These are phyloP conservation scores for Phytophthora multivora DNA, from an alignment of 352 stramenopile genomes.

Conservation along the genomic window DNA sequence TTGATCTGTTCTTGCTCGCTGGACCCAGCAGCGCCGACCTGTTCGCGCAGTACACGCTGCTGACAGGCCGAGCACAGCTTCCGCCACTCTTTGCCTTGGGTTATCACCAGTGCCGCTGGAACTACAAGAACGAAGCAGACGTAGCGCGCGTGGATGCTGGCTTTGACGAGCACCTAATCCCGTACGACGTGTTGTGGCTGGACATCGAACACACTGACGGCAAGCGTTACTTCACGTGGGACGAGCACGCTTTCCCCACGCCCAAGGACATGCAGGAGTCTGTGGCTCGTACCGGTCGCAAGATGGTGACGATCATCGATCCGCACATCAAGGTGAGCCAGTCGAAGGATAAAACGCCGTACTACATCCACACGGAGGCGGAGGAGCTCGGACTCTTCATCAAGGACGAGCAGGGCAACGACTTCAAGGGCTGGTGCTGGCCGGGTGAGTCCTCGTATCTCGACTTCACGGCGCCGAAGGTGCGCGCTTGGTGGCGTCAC, in stretches of 20 bases:
- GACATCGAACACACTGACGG: conserved; percentile 99
- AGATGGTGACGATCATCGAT: conserved; percentile 99
- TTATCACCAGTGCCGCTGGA: conserved; percentile 99
- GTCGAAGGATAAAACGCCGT: conserved; percentile 68
- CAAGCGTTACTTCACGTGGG: conserved; percentile 99
- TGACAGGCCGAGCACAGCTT: conserved; percentile 93
- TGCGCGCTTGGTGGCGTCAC: conserved; percentile 96
- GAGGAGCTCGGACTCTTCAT: conserved; percentile 94
- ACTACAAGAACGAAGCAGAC: conserved; percentile 99
- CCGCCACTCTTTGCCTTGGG: conserved; percentile 97
- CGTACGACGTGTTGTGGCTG: conserved; percentile 99
- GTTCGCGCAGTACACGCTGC: conserved; percentile 91
- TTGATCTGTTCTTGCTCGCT: conserved; percentile 97
- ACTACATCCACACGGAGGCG: conserved; percentile 91
- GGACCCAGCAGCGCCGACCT: conserved; percentile 87
- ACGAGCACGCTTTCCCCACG: conserved; percentile 95
- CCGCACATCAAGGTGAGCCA: conserved; percentile 98
- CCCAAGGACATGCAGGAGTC: conserved; percentile 95
- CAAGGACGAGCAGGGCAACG: conserved; percentile 95
- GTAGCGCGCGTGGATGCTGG: conserved; percentile 88
- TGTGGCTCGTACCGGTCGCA: conserved; percentile 90
- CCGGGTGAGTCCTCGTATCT: conserved; percentile 98
- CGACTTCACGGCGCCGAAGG: conserved; percentile 95
- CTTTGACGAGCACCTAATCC: conserved; percentile 97
- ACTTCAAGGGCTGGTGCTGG: conserved; percentile 99